These are phyloP conservation scores for Mycothermus thermophilus DNA, from an alignment of 495 filamentous ascomycete genomes.

Conservation along the genomic window DNA sequence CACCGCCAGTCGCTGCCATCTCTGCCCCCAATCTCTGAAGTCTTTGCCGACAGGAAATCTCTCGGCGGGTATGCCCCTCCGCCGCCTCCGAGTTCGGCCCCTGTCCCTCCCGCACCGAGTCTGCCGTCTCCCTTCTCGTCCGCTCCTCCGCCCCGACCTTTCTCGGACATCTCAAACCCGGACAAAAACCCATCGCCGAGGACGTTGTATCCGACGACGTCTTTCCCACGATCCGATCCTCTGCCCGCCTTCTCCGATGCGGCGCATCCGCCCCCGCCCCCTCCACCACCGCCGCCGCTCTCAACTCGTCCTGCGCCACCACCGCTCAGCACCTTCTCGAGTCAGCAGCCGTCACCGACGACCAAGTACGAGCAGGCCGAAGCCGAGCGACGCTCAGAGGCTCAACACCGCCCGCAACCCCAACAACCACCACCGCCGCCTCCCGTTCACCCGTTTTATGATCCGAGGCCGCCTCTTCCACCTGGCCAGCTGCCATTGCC, in stretches of 20 bases:
- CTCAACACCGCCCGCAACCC: too few relatives aligned
- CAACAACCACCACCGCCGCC: constrained; percentile 11
- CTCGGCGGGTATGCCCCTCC: constrained; percentile 16
- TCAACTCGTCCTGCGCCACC: constrained; percentile 20
- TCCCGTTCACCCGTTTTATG: constrained; percentile 19
- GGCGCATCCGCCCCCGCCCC: constrained; percentile 12
- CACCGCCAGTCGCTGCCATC: constrained; percentile 37
- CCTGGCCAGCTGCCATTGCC: constrained; percentile 25
- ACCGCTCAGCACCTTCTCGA: constrained; percentile 20
- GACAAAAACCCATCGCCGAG: constrained; percentile 25
- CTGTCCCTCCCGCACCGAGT: constrained; percentile 11
- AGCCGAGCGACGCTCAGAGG: constrained; percentile 14
- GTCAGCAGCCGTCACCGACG: constrained; percentile 18
- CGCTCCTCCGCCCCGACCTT: constrained; percentile 13
- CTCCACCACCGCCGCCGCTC: too few relatives aligned
- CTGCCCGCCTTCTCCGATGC: constrained; percentile 24
- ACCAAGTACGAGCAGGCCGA: constrained; percentile 18
- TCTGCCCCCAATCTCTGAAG: constrained; percentile 36
- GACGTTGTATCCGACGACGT: constrained; percentile 17
- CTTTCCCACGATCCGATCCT: constrained; percentile 17
- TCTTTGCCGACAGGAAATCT: constrained; percentile 28
- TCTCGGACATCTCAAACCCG: constrained; percentile 11
- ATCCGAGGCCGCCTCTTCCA: constrained; percentile 26
- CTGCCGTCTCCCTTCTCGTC: constrained; percentile 23
- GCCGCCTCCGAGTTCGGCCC: constrained; percentile 16